A percentile compares a stretch with the other conserved stretches of the same genome.
These are phyloP conservation scores for Suillus plorans DNA, from an alignment of 768 basidiomycete genomes.

Conservation along the genomic window DNA sequence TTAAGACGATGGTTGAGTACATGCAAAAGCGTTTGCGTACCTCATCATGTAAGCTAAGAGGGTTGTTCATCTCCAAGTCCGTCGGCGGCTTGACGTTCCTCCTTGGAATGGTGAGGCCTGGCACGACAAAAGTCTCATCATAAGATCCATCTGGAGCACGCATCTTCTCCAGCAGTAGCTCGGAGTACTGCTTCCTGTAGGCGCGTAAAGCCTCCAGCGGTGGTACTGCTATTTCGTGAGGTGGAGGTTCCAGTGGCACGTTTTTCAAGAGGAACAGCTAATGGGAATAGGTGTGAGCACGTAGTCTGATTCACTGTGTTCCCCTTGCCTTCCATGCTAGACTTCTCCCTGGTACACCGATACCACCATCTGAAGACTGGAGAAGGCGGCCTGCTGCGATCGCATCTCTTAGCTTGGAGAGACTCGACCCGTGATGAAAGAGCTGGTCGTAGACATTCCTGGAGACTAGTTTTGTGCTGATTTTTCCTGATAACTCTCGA, in stretches of 20 bases:
- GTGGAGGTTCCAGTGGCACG: constrained; percentile 52
- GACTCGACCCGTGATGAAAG: constrained; percentile 52
- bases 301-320: constrained; percentile 11
- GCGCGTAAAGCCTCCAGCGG: constrained; percentile 41
- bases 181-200: constrained; percentile 56
- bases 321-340: constrained; percentile 74
- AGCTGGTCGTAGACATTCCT: constrained; percentile 45
- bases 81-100: constrained; percentile 27
- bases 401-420: constrained; percentile 68
- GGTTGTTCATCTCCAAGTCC: constrained; percentile 75
- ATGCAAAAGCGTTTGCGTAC: constrained; percentile 32
- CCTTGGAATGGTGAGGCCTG: constrained; percentile 44
- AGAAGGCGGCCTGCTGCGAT: constrained; percentile 63
- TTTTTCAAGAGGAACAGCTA: constrained; percentile 70
- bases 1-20: not conserved
- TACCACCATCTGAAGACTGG: constrained; percentile 35
- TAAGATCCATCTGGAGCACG: constrained; percentile 86
- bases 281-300: constrained; percentile 22
- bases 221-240: constrained; percentile 38
- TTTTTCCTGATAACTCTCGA: not conserved
- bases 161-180: constrained; percentile 65
- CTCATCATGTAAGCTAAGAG: constrained; percentile 76
- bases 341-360: constrained; percentile 71
- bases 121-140: constrained; percentile 61
- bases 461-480: not conserved